phyloP scores from a whole-genome alignment of 2,329 filamentous ascomycete species.

The Nannizziopsis arthrosporioides region DNA sequence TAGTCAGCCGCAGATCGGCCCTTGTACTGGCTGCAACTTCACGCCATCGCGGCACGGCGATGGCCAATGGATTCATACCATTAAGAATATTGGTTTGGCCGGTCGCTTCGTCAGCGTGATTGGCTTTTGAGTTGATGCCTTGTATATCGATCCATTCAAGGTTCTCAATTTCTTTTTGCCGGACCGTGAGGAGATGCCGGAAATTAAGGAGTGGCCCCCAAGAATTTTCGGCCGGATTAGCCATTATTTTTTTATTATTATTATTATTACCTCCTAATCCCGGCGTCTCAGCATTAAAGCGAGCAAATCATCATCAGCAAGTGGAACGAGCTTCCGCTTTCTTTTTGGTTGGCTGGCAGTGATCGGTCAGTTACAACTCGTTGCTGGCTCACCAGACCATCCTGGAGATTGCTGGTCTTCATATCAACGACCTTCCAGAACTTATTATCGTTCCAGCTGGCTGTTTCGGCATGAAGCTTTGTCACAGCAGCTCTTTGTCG shows the following conservation, averaged over 20 bases:
- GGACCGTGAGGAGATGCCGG: neutral
- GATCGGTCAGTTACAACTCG: neutral
- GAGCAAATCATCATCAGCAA: neutral
- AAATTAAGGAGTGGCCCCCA: constrained; percentile 7
- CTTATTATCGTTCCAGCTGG: too few species aligned
- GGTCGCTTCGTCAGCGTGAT: too few species aligned
- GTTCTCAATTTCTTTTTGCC: neutral
- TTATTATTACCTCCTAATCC: neutral
- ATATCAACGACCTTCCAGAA: too few species aligned
- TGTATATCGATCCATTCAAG: neutral
- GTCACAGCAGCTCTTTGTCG: too few species aligned
- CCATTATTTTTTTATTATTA: too few species aligned
- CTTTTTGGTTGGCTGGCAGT: neutral
- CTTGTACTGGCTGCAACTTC: too few species aligned
- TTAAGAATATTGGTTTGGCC: too few species aligned
- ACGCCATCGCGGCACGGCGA: too few species aligned
- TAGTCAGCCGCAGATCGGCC: too few species aligned
- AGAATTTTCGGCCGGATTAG: neutral
- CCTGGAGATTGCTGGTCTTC: neutral
- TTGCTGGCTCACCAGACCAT: neutral
- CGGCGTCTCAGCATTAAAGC: constrained; percentile 9
- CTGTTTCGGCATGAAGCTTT: too few species aligned
- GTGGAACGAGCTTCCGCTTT: neutral
- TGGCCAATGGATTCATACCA: too few species aligned
- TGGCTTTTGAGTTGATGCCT: neutral